Evolutionary conservation across 495 filamentous ascomycete genomes (phyloP), one percentile per base, ranked within the genome.

Genomic region (Penicillium arizonense): DNA sequence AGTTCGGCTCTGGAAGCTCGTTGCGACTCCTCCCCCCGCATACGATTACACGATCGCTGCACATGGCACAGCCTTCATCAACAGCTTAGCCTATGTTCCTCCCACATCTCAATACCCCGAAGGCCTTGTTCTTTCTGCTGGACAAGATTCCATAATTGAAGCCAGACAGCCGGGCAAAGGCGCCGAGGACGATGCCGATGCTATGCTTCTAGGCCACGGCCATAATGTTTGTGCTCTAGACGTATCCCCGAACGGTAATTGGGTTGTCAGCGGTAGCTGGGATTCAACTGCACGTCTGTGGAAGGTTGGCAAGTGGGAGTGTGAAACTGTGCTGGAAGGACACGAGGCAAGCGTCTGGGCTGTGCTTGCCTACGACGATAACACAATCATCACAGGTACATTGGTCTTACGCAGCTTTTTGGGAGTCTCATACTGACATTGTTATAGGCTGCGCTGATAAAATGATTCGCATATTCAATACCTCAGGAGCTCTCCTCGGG

Each of bases 241-340:
- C 64, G 84, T 88, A 5, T 84, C 82, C 38, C 77, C 84, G 5
- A 83, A 87, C 46, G 83, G 82, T 3, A 80, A 70, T 14, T 86
- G 82, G 63, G 79, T 97, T 44, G 84, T 96, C 37, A 97, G 92
- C 61, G 94, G 90, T n/a, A 87, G 91, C 66, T 99, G 95, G 95
- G 95, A 99, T 67, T 81, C 82, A 35, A 86, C 90, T 34, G 90
- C 88, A 11, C 83, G 89, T 28, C 63, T 96, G 50, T 97, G 90
- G 90, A 75, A 62, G 40, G 68, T 88, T 32, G 83, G 83, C 7
- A 87, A 86, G 55, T 96, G 87, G 89, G 89, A 91, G 63, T 79
- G 76, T 12, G 77, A 86, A 44, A 78, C 83, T 16, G 70, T 89
- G 20, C 77, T 97, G 13, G 76, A 86, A 37, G 91, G 87, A 4